Conservation (phyloP, 768 basidiomycete species). For the Lyophyllum decastes region DNA sequence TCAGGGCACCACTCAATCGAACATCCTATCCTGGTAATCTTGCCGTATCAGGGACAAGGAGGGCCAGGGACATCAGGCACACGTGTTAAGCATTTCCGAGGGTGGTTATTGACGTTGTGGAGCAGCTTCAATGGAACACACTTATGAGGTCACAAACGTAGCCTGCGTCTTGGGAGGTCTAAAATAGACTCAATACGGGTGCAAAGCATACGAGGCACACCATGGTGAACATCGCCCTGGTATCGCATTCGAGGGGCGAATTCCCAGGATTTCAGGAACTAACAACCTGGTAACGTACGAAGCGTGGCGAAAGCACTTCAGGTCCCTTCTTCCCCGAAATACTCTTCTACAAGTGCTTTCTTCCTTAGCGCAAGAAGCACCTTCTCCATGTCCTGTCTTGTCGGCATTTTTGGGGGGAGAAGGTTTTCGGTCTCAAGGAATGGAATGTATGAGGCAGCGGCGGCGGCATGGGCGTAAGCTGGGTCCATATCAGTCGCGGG, state of each 20-base stretch:
- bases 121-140: neutral
- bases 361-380: constrained; percentile 78
- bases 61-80: neutral
- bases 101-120: neutral
- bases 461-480: constrained; percentile 44
- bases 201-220: neutral
- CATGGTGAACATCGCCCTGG: neutral
- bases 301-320: constrained; percentile 7
- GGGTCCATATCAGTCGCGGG: constrained; percentile 30
- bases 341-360: constrained; percentile 79
- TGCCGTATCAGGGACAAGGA: neutral
- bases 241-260: neutral
- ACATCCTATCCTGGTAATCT: neutral
- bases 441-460: constrained; percentile 70
- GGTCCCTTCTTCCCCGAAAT: constrained; percentile 44
- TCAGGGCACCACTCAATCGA: neutral
- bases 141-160: neutral
- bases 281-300: constrained; percentile 5
- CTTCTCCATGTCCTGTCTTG: constrained; percentile 75
- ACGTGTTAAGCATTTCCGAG: neutral
- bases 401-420: constrained; percentile 74
- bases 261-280: constrained; percentile 8
- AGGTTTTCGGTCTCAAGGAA: constrained; percentile 77
- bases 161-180: neutral
- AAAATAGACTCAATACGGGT: neutral